Percentiles rank a stretch among this genome's conserved stretches.
Conservation (phyloP, 371 early-diverging fungal genomes). For the Vittaforma corneae region DNA sequence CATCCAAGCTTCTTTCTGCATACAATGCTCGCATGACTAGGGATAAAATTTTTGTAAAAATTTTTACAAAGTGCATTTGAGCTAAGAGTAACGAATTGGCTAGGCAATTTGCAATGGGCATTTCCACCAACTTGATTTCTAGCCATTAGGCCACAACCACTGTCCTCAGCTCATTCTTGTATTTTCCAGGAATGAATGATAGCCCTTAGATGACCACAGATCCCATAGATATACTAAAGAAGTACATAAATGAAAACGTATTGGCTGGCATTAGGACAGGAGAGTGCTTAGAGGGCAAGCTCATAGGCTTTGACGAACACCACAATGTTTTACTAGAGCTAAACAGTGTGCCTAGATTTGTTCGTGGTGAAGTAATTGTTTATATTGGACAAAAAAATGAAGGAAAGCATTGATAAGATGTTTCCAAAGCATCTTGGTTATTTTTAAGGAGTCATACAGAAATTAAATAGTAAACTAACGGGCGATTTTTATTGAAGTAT, state of each 20-base stretch:
- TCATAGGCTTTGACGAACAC: slow-evolving; percentile 55
- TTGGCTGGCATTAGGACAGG: slow-evolving; percentile 33
- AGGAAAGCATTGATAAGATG: too few relatives aligned
- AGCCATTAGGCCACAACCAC: too few relatives aligned
- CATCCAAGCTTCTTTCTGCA: slow-evolving; percentile 51
- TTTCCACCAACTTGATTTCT: too few relatives aligned
- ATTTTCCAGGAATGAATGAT: too few relatives aligned
- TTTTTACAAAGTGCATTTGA: slow-evolving; percentile 14
- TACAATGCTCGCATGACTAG: slow-evolving; percentile 46
- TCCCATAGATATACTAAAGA: slow-evolving; percentile 50
- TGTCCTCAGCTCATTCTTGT: too few relatives aligned
- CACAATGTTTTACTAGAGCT: slow-evolving; percentile 44
- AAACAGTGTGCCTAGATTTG: slow-evolving; percentile 20
- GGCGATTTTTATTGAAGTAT: too few relatives aligned
- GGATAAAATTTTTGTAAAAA: slow-evolving; percentile 15
- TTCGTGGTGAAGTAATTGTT: slow-evolving; percentile 54
- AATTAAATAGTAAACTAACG: too few relatives aligned
- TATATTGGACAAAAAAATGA: slow-evolving; percentile 29
- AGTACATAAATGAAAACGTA: slow-evolving; percentile 45
- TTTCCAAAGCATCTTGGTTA: too few relatives aligned
- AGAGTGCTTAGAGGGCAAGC: slow-evolving; percentile 37
- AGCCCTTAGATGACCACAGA: slow-evolving; percentile 12
- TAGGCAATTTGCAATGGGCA: too few relatives aligned
- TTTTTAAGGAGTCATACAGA: too few relatives aligned
- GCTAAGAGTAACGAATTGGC: too few relatives aligned